Evolutionary conservation across 1,284 basidiomycete genomes (phyloP), one percentile per base, ranked within the genome.

Genomic region (Trametes sp.): DNA sequence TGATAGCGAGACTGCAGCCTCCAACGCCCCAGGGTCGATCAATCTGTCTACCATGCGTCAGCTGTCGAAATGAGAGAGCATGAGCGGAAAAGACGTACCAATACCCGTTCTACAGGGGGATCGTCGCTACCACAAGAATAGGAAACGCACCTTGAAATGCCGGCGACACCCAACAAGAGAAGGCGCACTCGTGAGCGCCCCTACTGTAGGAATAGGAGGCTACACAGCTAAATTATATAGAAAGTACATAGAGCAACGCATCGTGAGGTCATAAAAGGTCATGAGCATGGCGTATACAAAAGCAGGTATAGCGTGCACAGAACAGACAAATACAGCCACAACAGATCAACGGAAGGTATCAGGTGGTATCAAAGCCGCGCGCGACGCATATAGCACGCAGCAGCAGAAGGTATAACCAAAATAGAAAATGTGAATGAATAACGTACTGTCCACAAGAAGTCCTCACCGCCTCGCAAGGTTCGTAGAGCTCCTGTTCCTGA

Each of bases 401-500:
- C 58, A 54, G 42, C 45, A 16, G 14, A 35, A 55, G 55, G 62
- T 61, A 59, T 55, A 59, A 14, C 41, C n/a, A 31, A 33, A 35
- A 31, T 24, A 41, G 21, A 46, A 36, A n/a, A 29, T 4, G 5
- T 21, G 36, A 28, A 33, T 36, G 28, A 21, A 55, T 48, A 57
- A 44, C 41, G 19, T 42, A 59, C 33, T 48, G 28, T 38, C 16
- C 41, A 23, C 11, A 8, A 36, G 29, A 1, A 23, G 16, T 13
- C n/a, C 54, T 70, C 61, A 73, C 33, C 74, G 69, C 52, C 74
- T 61, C 19, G 62, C 65, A n/a, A 74, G 60, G 59, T 70, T 75
- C 38, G 72, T 73, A 11, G 65, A 55, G 58, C 73, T 74, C 19
- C 71, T 64, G 50, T 74, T 74, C 49, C 72, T 65, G 50, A 70